Base-by-base conservation (phyloP, 495 filamentous ascomycete species). In the Aspergillus incahuasiensis region DNA sequence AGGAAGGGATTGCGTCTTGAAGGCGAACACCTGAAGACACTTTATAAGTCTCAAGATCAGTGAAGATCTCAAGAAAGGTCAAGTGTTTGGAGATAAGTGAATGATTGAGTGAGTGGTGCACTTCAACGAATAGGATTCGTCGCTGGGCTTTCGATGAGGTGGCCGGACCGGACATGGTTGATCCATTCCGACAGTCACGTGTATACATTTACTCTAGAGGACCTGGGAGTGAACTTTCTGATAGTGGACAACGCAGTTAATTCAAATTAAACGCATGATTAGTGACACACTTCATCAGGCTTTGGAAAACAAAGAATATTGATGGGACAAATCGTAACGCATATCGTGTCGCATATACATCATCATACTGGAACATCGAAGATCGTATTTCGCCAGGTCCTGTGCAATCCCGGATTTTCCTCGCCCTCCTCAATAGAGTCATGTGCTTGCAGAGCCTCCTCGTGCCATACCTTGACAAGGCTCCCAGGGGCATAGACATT, bases 401-500 rank as follows among this genome's bases (percentile, higher is more conserved):
- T 54, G 15, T 65, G 63, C 49, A 73, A 48, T 1, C 74, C 76
- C 6, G 66, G 62, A 12, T 60, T 71, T 22, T 74, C 70, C 47
- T 76, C 74, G 0, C 88, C 88, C 42, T 81, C 79, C 21, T 77
- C 78, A 54, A 77, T 74, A 18, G 79, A 78, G 47, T 84, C 86
- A 24, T 85, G 81, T 3, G 89, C 91, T 55, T 78, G 72, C 28
- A 70, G 70, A 0, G 84, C 89, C 66, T 95, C 86, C 39, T 91
- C 88, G 54, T 91, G 80, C 89, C 90, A 96, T 20, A 92, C 65
- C 74, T 89, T 90, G 32, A 92, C 86, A 9, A 96, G 69, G 68
- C 90, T 95, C 0, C 90, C 91, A 0, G 92, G 92, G 6, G 92
- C 84, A 75, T 95, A 95, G 5, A 90, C 76, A 1, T 87, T 90